A percentile compares a stretch with the other conserved stretches of the same genome.
These are phyloP conservation scores for Allodekkera sacchari DNA, from an alignment of 805 yeast species.

Conservation along the genomic window DNA sequence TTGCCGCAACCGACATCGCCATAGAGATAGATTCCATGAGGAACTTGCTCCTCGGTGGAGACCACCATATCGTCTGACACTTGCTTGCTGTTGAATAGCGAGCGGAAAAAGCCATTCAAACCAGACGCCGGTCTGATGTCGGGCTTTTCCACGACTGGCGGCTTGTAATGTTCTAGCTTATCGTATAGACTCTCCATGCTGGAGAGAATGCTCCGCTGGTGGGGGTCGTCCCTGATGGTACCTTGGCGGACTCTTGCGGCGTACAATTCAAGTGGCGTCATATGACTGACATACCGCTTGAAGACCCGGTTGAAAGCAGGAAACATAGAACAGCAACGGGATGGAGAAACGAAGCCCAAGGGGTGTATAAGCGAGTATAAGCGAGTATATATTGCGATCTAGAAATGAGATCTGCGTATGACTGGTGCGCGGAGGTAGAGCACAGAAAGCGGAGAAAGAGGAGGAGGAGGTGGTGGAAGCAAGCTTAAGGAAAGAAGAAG, in stretches of 20 bases:
- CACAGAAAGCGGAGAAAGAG: no score
- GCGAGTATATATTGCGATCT: no score
- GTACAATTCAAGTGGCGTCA: constrained; percentile 23
- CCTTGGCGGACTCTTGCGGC: constrained; percentile 28
- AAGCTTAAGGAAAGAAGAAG: no score
- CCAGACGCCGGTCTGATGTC: constrained; percentile 25
- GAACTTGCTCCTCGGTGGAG: constrained; percentile 30
- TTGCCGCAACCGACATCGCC: constrained; percentile 99
- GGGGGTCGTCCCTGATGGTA: constrained; percentile 59
- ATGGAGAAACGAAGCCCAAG: no score
- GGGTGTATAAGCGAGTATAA: no score
- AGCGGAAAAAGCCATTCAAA: constrained; percentile 5
- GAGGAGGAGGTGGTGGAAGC: no score
- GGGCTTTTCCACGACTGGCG: constrained; percentile 53
- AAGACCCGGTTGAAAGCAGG: no score
- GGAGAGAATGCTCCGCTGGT: constrained; percentile 67
- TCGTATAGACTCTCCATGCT: constrained; percentile 53
- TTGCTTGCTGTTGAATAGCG: constrained; percentile 17
- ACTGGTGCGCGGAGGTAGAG: no score
- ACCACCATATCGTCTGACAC: not conserved
- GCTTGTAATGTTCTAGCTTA: constrained; percentile 45
- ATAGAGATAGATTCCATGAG: constrained; percentile 81
- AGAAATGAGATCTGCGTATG: no score
- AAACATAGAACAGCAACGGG: no score
- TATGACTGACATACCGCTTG: no score